phyloP scores from a whole-genome alignment of 2,329 filamentous ascomycete species.

The Nannizzia gypsea region DNA sequence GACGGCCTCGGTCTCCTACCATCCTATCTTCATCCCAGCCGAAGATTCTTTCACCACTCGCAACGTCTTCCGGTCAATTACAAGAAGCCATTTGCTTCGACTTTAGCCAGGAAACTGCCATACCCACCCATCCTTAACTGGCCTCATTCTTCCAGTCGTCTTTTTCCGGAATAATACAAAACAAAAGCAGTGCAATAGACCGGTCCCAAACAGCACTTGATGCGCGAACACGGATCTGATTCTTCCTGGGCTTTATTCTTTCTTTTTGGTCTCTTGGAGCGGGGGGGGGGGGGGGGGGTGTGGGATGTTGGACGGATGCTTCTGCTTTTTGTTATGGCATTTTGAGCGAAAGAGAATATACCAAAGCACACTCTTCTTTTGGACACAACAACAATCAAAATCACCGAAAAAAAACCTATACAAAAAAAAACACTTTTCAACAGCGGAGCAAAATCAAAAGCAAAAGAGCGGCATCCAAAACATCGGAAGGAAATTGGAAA shows the following conservation, averaged over 20 bases:
- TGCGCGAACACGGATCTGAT: not conserved
- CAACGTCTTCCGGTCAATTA: not conserved
- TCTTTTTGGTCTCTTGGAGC: constrained; percentile 4
- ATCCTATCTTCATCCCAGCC: not conserved
- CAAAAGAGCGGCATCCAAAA: constrained; percentile 7
- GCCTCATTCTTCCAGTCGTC: not conserved
- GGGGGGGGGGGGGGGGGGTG: no score
- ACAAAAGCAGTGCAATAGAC: not conserved
- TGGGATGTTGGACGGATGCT: not conserved
- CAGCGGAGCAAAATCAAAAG: constrained; percentile 7
- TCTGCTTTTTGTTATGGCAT: constrained; percentile 1
- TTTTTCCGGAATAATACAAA: not conserved
- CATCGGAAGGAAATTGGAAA: constrained; percentile 8
- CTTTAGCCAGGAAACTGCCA: not conserved
- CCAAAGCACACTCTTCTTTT: constrained; percentile 4
- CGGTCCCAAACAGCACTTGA: not conserved
- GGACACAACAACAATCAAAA: not conserved
- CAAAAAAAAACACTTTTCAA: not conserved
- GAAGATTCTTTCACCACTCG: not conserved
- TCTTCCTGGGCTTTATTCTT: not conserved
- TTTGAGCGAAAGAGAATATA: constrained; percentile 6
- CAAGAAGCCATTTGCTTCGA: not conserved
- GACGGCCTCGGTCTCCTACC: constrained; percentile 1
- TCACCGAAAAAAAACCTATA: not conserved
- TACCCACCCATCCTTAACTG: not conserved